These are phyloP conservation scores for Dactylella cylindrospora DNA, from an alignment of 2,329 filamentous ascomycete species.

Conservation along the genomic window DNA sequence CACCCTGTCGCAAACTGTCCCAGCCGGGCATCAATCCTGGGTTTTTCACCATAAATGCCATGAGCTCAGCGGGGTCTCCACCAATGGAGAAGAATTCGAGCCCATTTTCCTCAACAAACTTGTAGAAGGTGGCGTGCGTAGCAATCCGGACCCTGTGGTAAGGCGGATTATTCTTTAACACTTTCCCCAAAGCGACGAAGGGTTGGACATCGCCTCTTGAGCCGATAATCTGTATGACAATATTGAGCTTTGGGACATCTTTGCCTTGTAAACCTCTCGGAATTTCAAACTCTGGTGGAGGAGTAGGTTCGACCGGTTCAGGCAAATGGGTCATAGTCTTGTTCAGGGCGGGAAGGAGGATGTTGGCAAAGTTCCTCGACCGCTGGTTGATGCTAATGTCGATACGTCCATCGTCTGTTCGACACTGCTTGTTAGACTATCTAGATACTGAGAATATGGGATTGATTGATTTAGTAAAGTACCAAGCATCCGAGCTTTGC, in stretches of 20 bases:
- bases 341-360: constrained; percentile 65
- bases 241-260: constrained; percentile 60
- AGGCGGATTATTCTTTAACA: constrained; percentile 66
- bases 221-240: constrained; percentile 82
- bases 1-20: constrained; percentile 72
- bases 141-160: constrained; percentile 73
- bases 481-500: constrained; percentile 52
- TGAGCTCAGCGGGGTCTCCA: constrained; percentile 73
- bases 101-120: constrained; percentile 68
- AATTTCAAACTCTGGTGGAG: constrained; percentile 18
- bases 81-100: constrained; percentile 76
- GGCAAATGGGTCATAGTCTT: constrained; percentile 28
- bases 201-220: constrained; percentile 79
- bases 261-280: constrained; percentile 37
- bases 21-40: constrained; percentile 82
- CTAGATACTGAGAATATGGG: constrained; percentile 1
- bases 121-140: constrained; percentile 69
- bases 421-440: background rate
- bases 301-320: background rate
- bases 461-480: background rate
- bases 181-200: constrained; percentile 72
- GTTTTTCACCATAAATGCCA: constrained; percentile 91
- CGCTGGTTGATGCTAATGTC: constrained; percentile 78
- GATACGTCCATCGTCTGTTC: constrained; percentile 71
- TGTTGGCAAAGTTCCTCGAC: constrained; percentile 64